Conservation (phyloP, 2,329 filamentous ascomycete species). For the Neonectria neomacrospora region DNA sequence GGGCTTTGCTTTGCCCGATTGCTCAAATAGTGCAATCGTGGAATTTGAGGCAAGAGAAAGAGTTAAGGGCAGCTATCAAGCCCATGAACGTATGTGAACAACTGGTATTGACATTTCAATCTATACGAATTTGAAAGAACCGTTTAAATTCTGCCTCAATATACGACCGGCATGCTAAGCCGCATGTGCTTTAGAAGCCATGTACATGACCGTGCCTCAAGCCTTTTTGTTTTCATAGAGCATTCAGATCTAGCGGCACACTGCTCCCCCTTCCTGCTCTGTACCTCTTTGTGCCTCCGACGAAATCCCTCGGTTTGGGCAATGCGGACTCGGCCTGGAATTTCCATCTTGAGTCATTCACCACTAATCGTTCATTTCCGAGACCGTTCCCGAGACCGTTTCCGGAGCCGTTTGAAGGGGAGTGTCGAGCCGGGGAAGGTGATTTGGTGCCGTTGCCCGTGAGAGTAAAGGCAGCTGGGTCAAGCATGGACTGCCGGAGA, state of each 20-base stretch:
- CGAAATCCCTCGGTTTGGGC: constrained; percentile 86
- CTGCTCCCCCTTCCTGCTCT: constrained; percentile 92
- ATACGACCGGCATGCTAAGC: constrained; percentile 9
- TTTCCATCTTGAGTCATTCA: constrained; percentile 85
- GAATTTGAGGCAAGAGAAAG: background rate
- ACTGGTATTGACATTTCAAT: constrained; percentile 34
- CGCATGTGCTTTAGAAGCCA: constrained; percentile 11
- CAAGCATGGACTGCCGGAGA: constrained; percentile 72
- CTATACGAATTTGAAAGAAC: constrained; percentile 25
- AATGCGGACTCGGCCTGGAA: constrained; percentile 86
- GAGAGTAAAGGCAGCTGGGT: constrained; percentile 81
- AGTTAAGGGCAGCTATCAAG: too few relatives aligned
- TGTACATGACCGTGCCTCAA: constrained; percentile 25
- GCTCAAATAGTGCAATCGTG: too few relatives aligned
- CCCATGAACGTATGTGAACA: constrained; percentile 6
- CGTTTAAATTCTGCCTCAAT: constrained; percentile 21
- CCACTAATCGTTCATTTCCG: constrained; percentile 58
- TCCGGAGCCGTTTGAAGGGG: constrained; percentile 45
- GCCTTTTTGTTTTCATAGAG: constrained; percentile 52
- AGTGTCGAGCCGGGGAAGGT: constrained; percentile 57
- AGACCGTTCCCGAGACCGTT: constrained; percentile 39
- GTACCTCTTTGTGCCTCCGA: constrained; percentile 80
- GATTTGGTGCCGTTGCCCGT: constrained; percentile 69
- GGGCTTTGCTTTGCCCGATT: background rate
- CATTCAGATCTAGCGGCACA: constrained; percentile 85